phyloP scores from a whole-genome alignment of 2,329 filamentous ascomycete genomes.

The Biscogniauxia mediterranea region DNA sequence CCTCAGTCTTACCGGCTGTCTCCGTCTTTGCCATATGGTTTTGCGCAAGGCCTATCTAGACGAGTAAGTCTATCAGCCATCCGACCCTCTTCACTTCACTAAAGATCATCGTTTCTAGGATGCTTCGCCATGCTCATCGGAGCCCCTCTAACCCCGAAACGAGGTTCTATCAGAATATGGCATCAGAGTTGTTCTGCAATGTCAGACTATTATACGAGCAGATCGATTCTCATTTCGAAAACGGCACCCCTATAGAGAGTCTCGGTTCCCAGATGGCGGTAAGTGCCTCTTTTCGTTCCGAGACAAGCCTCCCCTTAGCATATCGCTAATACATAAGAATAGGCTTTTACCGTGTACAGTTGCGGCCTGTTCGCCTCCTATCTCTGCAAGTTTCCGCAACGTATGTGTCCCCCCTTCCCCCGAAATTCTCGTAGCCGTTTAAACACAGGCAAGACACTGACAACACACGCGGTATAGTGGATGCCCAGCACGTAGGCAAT shows the following conservation, averaged over 20 bases:
- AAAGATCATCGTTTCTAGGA: slow-evolving; percentile 31
- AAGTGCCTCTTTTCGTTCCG: slow-evolving; percentile 16
- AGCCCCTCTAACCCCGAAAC: slow-evolving; percentile 34
- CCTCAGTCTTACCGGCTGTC: slow-evolving; percentile 53
- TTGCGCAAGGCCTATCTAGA: slow-evolving; percentile 52
- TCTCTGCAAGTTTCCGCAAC: slow-evolving; percentile 48
- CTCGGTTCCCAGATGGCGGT: slow-evolving; percentile 54
- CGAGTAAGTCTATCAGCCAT: slow-evolving; percentile 39
- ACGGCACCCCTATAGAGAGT: slow-evolving; percentile 45
- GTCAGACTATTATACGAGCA: slow-evolving; percentile 48
- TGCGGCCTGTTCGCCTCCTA: slow-evolving; percentile 53
- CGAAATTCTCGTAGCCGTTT: not conserved
- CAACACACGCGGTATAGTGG: slow-evolving; percentile 17
- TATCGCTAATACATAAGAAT: slow-evolving; percentile 8
- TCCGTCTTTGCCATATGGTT: slow-evolving; percentile 56
- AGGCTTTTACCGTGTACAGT: slow-evolving; percentile 54
- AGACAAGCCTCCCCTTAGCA: not conserved
- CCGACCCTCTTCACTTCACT: not conserved
- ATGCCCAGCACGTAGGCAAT: slow-evolving; percentile 23
- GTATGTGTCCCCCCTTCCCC: slow-evolving; percentile 37
- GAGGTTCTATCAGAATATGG: slow-evolving; percentile 43
- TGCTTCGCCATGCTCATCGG: slow-evolving; percentile 41
- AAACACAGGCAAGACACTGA: slow-evolving; percentile 8
- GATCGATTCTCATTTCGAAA: slow-evolving; percentile 50
- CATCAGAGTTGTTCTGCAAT: slow-evolving; percentile 48